Evolutionary conservation across 2,329 filamentous ascomycete genomes (phyloP).

Genomic region (Clarireedia monteithiana): DNA sequence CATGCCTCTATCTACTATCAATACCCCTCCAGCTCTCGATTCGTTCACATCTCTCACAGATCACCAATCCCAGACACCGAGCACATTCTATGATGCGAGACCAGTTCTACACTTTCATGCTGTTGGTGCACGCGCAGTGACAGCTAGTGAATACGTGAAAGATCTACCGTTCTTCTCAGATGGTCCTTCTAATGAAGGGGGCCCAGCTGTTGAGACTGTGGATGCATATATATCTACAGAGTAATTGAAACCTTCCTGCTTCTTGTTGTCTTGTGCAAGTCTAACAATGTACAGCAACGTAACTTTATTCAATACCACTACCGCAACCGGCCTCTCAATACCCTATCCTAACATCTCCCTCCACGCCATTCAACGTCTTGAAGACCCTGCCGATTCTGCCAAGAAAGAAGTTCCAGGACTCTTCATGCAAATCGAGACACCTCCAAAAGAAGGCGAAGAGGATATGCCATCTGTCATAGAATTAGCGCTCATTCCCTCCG

Average conservation of each 20-base stretch:
- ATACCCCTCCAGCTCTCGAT: constrained; percentile 44
- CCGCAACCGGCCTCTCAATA: constrained; percentile 55
- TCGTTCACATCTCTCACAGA: constrained; percentile 60
- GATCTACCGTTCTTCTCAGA: constrained; percentile 41
- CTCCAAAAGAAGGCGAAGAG: constrained; percentile 44
- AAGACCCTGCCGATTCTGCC: constrained; percentile 31
- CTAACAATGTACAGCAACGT: constrained; percentile 38
- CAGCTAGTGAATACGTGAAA: constrained; percentile 46
- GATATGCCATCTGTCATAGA: constrained; percentile 62
- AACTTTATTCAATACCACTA: constrained; percentile 53
- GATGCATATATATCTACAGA: constrained; percentile 53
- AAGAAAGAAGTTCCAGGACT: constrained; percentile 39
- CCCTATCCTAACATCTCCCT: constrained; percentile 69
- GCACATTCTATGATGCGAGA: constrained; percentile 63
- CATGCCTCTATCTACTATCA: constrained; percentile 43
- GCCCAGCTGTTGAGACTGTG: constrained; percentile 1
- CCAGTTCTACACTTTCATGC: constrained; percentile 62
- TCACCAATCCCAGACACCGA: constrained; percentile 65
- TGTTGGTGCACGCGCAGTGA: constrained; percentile 47
- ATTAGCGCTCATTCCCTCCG: constrained; percentile 53
- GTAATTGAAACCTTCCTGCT: constrained; percentile 32
- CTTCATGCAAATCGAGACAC: constrained; percentile 62
- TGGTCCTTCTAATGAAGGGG: constrained; percentile 16
- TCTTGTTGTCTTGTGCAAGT: constrained; percentile 6
- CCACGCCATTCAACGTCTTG: constrained; percentile 60